A percentile compares a stretch with the other conserved stretches of the same genome.
These are phyloP conservation scores for Diatrype stigma DNA, from an alignment of 2,329 filamentous ascomycete genomes.

Conservation along the genomic window DNA sequence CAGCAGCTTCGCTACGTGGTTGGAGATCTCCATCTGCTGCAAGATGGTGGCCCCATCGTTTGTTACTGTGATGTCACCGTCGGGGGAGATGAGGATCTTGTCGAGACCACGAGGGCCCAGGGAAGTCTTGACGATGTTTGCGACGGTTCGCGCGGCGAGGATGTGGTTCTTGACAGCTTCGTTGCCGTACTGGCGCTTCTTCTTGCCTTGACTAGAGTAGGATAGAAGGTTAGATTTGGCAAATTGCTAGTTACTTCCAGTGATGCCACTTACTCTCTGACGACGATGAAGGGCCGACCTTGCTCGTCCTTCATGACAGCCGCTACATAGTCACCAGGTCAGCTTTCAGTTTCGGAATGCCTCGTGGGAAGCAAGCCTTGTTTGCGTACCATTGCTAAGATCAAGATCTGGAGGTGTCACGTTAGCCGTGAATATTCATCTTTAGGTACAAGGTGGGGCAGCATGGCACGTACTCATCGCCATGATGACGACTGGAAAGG, in stretches of 20 bases:
- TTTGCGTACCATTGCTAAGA: constrained; percentile 69
- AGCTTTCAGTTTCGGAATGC: constrained; percentile 2
- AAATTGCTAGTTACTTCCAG: too few species aligned
- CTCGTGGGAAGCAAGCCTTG: constrained; percentile 11
- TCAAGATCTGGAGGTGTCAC: constrained; percentile 61
- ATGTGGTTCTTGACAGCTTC: constrained; percentile 99
- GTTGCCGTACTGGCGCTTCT: constrained; percentile 93
- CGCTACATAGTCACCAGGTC: constrained; percentile 38
- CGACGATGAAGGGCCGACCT: constrained; percentile 94
- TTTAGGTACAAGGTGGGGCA: constrained; percentile 14
- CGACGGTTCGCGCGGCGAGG: constrained; percentile 89
- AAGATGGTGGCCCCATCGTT: constrained; percentile 98
- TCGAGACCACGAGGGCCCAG: constrained; percentile 93
- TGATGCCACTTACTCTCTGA: constrained; percentile 73
- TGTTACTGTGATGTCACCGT: constrained; percentile 98
- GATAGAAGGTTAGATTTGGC: too few species aligned
- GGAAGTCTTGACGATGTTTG: constrained; percentile 96
- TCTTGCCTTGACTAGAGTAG: constrained; percentile 77
- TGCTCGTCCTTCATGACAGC: constrained; percentile 93
- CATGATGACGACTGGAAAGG: constrained; percentile 40
- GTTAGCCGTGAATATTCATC: constrained; percentile 15
- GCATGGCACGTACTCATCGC: constrained; percentile 50
- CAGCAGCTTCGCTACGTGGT: constrained; percentile 94
- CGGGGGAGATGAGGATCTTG: constrained; percentile 98
- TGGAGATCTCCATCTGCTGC: constrained; percentile 97